A percentile compares a stretch with the other conserved stretches of the same genome.
Conservation (phyloP, 331 rosid species). For the Phaseolus coccineus region DNA sequence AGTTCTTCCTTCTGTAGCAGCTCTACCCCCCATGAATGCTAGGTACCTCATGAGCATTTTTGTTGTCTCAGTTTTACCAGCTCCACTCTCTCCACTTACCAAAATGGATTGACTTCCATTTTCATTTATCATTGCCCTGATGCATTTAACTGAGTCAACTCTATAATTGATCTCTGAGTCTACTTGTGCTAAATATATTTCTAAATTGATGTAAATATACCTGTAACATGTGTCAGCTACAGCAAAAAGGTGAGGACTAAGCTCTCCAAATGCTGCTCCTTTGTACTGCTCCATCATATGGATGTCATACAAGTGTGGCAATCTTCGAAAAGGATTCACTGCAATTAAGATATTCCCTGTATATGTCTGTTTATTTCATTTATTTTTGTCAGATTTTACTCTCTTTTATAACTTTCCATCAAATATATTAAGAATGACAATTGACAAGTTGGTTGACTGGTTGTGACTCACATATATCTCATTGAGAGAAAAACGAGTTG, state of each 20-base stretch:
- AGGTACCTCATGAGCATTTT: constrained; percentile 91
- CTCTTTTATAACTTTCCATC: constrained; percentile 11
- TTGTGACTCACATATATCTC: constrained; percentile 81
- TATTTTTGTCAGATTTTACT: constrained; percentile 41
- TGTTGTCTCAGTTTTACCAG: constrained; percentile 92
- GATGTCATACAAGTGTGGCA: constrained; percentile 81
- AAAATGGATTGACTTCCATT: constrained; percentile 83
- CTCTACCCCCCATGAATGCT: constrained; percentile 95
- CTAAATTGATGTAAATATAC: constrained; percentile 51
- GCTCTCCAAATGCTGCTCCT: constrained; percentile 92
- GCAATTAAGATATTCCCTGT: constrained; percentile 91
- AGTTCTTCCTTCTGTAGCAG: constrained; percentile 85
- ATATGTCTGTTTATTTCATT: constrained; percentile 66
- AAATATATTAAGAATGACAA: constrained; percentile 15
- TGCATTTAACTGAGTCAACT: constrained; percentile 34
- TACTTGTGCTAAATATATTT: constrained; percentile 24
- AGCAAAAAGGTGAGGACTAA: constrained; percentile 90
- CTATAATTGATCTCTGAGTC: constrained; percentile 10
- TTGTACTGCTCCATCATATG: constrained; percentile 94
- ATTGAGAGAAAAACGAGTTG: constrained; percentile 72
- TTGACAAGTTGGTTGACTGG: constrained; percentile 2
- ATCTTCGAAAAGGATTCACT: constrained; percentile 84
- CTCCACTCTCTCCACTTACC: constrained; percentile 96
- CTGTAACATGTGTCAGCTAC: constrained; percentile 93
- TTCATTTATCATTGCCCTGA: constrained; percentile 86